Conservation (phyloP, 805 yeast species). For the Priceomyces fermenticarens region DNA sequence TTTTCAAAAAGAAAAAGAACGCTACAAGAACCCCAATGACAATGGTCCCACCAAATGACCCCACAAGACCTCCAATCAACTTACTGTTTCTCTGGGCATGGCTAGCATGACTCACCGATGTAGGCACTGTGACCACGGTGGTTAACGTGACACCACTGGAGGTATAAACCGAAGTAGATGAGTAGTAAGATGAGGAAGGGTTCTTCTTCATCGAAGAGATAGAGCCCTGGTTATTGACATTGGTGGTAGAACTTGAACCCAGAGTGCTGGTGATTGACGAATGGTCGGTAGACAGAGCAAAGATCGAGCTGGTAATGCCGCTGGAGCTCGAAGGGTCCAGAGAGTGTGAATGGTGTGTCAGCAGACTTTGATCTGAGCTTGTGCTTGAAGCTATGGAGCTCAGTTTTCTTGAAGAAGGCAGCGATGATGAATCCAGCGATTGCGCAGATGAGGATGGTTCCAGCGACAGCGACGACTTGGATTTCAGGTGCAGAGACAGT, state of each 20-base stretch:
- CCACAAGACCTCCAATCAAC: slow-evolving; percentile 45
- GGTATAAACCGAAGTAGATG: slow-evolving; percentile 8
- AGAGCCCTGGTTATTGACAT: slow-evolving; percentile 3
- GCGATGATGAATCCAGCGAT: neutral
- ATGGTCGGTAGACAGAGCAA: neutral
- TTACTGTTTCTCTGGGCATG: slow-evolving; percentile 26
- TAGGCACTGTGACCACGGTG: slow-evolving; percentile 37
- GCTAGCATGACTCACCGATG: slow-evolving; percentile 20
- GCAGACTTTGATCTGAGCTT: neutral
- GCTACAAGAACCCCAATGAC: slow-evolving; percentile 37
- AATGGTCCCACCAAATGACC: slow-evolving; percentile 44
- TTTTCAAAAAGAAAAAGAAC: slow-evolving; percentile 33
- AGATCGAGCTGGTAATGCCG: neutral
- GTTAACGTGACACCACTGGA: slow-evolving; percentile 36
- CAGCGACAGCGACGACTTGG: neutral
- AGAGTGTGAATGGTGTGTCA: too few relatives aligned
- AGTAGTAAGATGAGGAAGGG: slow-evolving; percentile 8
- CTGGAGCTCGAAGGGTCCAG: slow-evolving; percentile 9
- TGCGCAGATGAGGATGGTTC: neutral
- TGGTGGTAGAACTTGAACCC: slow-evolving; percentile 5
- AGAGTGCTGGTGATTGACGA: neutral
- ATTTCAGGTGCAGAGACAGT: slow-evolving; percentile 2
- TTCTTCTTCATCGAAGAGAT: slow-evolving; percentile 6
- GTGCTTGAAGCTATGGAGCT: neutral
- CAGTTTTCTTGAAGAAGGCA: slow-evolving; percentile 1